Base-by-base conservation (phyloP, 2,329 filamentous ascomycete genomes). In the Trichoderma pleuroti region DNA sequence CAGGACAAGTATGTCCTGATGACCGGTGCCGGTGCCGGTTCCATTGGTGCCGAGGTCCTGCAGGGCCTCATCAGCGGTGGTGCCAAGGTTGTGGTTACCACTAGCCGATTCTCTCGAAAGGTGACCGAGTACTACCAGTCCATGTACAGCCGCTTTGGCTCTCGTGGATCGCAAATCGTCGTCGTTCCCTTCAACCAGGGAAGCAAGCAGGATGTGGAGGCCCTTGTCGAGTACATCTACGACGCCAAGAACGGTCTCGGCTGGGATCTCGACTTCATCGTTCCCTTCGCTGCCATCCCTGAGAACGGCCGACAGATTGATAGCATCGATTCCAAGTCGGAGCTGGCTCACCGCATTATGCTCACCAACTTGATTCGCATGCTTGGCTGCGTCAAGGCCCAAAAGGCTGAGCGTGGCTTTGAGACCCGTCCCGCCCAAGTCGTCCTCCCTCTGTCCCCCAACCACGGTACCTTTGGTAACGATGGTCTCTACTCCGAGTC, bases 171-270 rank as follows among this genome's bases (percentile, higher is more conserved):
- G 71, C 94, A 98, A 84, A 91, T 99, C 70, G 93, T 99, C 52
- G 96, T 99, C 69, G 97, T 98, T 69, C 96, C 97, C 63, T 99
- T 99, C 89, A 99, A 99, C 83, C 94, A 98, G 82, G 96, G 95
- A 74, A 98, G 95, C 85, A 97, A 98, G 84, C 95, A 98, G 81
- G 96, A 99, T 80, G 93, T 98, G 42, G 93, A 98, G 81, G 94
- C 94, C 60, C 87, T 99, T 9, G 87, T 99, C 66, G 88, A 98
- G 72, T 99, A 98, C 85, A 97, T 99, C 79, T 99, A 98, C 80
- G 95, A 98, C 79, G 82, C 92, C 73, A 99, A 98, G 90, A 94
- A 91, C 79, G 97, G 97, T 74, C 91, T 99, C 11, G 96, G 96
- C 74, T 99, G 97, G 96, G 96, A 99, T 82, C 88, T 99, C 46